These are phyloP conservation scores for Seiridium cupressi DNA, from an alignment of 2,329 filamentous ascomycete genomes.

Conservation along the genomic window DNA sequence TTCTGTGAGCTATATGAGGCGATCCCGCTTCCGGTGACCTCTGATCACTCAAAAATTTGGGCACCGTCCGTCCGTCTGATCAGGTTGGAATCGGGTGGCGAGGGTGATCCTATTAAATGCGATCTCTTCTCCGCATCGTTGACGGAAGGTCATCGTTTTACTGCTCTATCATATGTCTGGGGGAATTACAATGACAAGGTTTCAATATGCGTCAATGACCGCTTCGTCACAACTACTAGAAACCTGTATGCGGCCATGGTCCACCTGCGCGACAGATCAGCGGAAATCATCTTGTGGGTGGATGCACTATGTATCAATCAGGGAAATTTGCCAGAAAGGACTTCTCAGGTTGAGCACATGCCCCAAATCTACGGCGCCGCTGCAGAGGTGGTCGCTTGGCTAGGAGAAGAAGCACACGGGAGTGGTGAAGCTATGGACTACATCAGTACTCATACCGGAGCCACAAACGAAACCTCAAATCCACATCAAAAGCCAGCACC, in stretches of 20 bases:
- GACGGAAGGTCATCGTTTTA: background rate
- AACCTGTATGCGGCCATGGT: background rate
- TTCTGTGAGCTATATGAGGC: background rate
- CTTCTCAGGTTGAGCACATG: background rate
- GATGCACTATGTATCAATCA: conserved; percentile 4
- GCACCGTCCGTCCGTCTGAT: background rate
- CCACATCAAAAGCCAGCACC: background rate
- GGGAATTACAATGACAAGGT: background rate
- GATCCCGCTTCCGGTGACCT: background rate
- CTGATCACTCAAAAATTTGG: background rate
- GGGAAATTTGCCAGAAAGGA: background rate
- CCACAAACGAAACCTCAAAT: background rate
- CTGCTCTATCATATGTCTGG: background rate
- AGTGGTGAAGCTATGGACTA: background rate
- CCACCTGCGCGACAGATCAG: background rate
- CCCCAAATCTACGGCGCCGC: background rate
- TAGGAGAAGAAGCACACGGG: background rate
- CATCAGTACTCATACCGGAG: background rate
- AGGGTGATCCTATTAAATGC: background rate
- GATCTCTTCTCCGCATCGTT: background rate
- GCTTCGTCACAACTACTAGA: background rate
- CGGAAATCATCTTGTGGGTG: background rate
- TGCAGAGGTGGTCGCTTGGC: background rate
- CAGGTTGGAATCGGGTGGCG: background rate
- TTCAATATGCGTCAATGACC: background rate